Conservation (phyloP, 176 grass and related monocot species). For the Thalia dealbata region DNA sequence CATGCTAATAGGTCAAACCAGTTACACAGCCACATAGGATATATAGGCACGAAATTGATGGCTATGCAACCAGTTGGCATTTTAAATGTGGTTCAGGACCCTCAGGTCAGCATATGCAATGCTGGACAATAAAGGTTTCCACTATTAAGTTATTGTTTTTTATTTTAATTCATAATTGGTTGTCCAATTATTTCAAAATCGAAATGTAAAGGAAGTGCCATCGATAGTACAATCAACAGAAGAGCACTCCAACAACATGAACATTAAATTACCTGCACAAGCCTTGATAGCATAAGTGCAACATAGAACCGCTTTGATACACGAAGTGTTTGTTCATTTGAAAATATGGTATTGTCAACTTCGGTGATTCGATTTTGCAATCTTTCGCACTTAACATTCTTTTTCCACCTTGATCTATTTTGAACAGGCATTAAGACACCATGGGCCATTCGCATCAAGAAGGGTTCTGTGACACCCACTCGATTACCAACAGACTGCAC, state of each 20-base stretch:
- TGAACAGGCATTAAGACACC: constrained; percentile 49
- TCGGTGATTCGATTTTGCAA: constrained; percentile 17
- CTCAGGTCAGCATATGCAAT: no score
- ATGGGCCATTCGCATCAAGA: constrained; percentile 96
- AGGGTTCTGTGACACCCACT: constrained; percentile 79
- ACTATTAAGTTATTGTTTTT: no score
- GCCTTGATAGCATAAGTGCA: constrained; percentile 81
- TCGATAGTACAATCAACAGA: no score
- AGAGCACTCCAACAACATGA: not conserved
- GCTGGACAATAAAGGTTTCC: not conserved
- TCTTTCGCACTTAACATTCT: constrained; percentile 15
- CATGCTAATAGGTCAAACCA: no score
- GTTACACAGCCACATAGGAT: no score
- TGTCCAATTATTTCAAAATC: no score
- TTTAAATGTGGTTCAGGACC: no score
- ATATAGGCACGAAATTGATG: no score
- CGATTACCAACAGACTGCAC: constrained; percentile 77
- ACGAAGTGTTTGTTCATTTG: constrained; percentile 56
- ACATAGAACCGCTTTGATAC: constrained; percentile 93
- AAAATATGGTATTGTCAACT: constrained; percentile 26
- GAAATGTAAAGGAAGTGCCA: no score
- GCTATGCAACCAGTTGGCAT: no score
- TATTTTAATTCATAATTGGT: no score
- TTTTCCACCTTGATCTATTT: constrained; percentile 36
- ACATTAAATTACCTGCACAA: constrained; percentile 58